Evolutionary conservation across 768 basidiomycete genomes (phyloP).

Genomic region (Lentinula sp.): DNA sequence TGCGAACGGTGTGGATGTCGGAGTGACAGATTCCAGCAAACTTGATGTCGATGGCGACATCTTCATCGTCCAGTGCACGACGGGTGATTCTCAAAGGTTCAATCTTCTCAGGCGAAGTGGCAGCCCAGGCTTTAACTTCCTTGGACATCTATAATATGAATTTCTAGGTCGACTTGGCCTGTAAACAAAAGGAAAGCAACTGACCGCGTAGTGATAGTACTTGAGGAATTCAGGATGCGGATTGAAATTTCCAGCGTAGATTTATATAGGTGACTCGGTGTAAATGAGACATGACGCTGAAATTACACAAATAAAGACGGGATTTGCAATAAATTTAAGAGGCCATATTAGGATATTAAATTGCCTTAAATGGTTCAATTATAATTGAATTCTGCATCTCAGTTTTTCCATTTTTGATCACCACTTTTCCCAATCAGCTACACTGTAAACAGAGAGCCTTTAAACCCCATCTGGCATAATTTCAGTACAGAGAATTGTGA

Average conservation of each 20-base stretch:
- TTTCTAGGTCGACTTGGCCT: background rate
- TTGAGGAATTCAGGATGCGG: background rate
- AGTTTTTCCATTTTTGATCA: too few species aligned
- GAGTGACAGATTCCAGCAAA: constrained; percentile 48
- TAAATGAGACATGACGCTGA: background rate
- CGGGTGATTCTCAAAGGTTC: background rate
- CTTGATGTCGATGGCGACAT: constrained; percentile 50
- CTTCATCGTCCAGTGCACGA: constrained; percentile 33
- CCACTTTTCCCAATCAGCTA: too few species aligned
- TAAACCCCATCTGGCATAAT: too few species aligned
- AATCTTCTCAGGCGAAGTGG: background rate
- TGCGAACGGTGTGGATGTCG: constrained; percentile 38
- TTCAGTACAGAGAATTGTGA: too few species aligned
- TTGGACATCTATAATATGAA: background rate
- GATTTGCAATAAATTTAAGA: background rate
- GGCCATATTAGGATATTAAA: background rate
- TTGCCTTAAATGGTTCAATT: too few species aligned
- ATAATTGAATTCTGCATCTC: too few species aligned
- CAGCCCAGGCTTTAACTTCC: background rate
- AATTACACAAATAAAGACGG: background rate
- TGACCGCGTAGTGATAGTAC: background rate
- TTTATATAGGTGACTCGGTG: background rate
- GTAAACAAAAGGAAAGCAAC: background rate
- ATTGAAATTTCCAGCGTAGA: background rate
- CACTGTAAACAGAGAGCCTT: too few species aligned